Evolutionary conservation across 2,329 filamentous ascomycete species (phyloP).

Genomic region (Kalaharituber pfeilii): DNA sequence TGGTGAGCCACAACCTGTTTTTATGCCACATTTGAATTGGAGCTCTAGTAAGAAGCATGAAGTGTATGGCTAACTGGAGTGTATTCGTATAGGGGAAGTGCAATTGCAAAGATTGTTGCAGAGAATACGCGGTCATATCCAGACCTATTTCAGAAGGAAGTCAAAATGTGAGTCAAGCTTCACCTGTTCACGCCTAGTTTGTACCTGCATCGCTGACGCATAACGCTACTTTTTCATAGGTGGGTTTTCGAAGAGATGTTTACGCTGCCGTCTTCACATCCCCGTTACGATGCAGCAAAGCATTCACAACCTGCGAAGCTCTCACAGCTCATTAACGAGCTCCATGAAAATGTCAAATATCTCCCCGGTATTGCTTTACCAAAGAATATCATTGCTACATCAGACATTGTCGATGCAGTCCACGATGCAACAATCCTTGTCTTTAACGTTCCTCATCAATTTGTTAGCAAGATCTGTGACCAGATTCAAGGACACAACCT

Average conservation of each 20-base stretch:
- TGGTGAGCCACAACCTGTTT: slow-evolving; percentile 46
- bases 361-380: slow-evolving; percentile 76
- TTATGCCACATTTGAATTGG: no score
- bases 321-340: slow-evolving; percentile 72
- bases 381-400: slow-evolving; percentile 66
- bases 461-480: slow-evolving; percentile 73
- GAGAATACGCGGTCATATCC: slow-evolving; percentile 70
- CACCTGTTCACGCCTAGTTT: neutral
- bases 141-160: slow-evolving; percentile 67
- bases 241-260: slow-evolving; percentile 97
- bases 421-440: slow-evolving; percentile 72
- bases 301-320: slow-evolving; percentile 61
- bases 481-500: slow-evolving; percentile 75
- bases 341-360: slow-evolving; percentile 97
- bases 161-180: slow-evolving; percentile 50
- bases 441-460: slow-evolving; percentile 94
- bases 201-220: neutral
- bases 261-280: slow-evolving; percentile 51
- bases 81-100: slow-evolving; percentile 54
- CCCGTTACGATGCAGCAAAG: slow-evolving; percentile 48
- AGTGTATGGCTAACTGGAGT: slow-evolving; percentile 8
- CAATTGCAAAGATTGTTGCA: slow-evolving; percentile 90
- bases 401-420: slow-evolving; percentile 62
- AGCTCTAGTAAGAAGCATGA: neutral
- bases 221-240: slow-evolving; percentile 6